Conservation (phyloP, 257 asterid genomes). For the Ajuga chamaepitys region DNA sequence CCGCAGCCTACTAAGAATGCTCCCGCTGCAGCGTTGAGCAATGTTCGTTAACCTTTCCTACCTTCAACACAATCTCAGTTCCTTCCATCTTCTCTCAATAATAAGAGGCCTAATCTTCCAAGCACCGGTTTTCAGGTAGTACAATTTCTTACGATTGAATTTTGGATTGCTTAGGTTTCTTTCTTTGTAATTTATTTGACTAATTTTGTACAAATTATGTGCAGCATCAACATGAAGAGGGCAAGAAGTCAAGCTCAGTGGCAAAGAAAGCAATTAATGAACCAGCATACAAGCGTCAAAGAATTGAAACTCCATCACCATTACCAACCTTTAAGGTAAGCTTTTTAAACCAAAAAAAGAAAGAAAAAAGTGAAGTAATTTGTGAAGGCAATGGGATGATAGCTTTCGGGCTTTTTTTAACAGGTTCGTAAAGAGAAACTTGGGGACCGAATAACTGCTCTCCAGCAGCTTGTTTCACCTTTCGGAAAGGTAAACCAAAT, state of each 20-base stretch:
- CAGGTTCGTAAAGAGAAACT: constrained; percentile 93
- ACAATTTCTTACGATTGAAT: neutral
- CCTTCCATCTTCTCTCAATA: constrained; percentile 5
- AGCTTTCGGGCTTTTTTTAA: constrained; percentile 21
- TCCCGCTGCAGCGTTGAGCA: constrained; percentile 9
- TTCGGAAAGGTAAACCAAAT: constrained; percentile 73
- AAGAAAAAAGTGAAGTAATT: constrained; percentile 4
- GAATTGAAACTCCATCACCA: constrained; percentile 56
- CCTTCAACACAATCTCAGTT: constrained; percentile 18
- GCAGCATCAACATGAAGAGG: constrained; percentile 18
- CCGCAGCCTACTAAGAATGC: constrained; percentile 14
- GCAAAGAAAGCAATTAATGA: constrained; percentile 32
- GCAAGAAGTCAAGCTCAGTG: neutral
- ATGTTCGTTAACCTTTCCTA: constrained; percentile 2
- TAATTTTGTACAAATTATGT: neutral
- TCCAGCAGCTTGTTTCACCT: constrained; percentile 95
- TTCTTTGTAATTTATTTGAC: neutral
- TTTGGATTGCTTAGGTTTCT: too few species aligned
- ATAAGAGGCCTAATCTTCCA: constrained; percentile 4
- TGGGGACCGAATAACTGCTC: constrained; percentile 95
- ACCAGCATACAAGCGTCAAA: constrained; percentile 34
- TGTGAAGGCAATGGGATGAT: constrained; percentile 30
- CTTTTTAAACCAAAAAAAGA: too few species aligned
- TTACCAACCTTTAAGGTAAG: constrained; percentile 63
- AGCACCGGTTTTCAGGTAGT: constrained; percentile 20